A percentile compares a stretch with the other conserved stretches of the same genome.
Conservation (phyloP, 2,329 filamentous ascomycete genomes). For the Colletotrichum truncatum region DNA sequence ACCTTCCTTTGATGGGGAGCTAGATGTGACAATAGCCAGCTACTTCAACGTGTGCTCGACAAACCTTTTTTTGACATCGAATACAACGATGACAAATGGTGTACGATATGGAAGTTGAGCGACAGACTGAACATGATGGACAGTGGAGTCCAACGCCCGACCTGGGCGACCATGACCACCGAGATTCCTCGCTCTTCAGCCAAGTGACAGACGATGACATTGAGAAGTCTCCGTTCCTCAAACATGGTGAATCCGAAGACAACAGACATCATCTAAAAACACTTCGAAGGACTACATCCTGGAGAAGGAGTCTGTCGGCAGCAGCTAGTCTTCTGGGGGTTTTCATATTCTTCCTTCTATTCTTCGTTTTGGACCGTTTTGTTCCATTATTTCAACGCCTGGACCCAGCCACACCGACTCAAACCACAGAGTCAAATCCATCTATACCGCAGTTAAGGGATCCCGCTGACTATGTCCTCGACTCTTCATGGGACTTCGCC, state of each 20-base stretch:
- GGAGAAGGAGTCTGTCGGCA: not conserved
- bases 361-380: not conserved
- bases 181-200: not conserved
- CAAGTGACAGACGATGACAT: not conserved
- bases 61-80: not conserved
- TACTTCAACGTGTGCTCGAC: not conserved
- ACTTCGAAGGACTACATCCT: not conserved
- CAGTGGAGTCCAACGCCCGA: not conserved
- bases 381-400: not conserved
- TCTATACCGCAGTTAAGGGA: conserved; percentile 38
- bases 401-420: not conserved
- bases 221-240: conserved; percentile 21
- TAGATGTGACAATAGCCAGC: not conserved
- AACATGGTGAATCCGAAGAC: not conserved
- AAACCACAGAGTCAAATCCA: not conserved
- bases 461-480: conserved; percentile 64
- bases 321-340: not conserved
- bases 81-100: not conserved
- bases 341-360: conserved; percentile 1
- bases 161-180: not conserved
- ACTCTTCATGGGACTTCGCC: conserved; percentile 63
- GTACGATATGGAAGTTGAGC: conserved; percentile 13
- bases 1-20: not conserved
- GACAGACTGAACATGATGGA: not conserved
- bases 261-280: not conserved